A percentile compares a stretch with the other conserved stretches of the same genome.
Conservation (phyloP, 495 filamentous ascomycete species). For the Penicillium lagena region DNA sequence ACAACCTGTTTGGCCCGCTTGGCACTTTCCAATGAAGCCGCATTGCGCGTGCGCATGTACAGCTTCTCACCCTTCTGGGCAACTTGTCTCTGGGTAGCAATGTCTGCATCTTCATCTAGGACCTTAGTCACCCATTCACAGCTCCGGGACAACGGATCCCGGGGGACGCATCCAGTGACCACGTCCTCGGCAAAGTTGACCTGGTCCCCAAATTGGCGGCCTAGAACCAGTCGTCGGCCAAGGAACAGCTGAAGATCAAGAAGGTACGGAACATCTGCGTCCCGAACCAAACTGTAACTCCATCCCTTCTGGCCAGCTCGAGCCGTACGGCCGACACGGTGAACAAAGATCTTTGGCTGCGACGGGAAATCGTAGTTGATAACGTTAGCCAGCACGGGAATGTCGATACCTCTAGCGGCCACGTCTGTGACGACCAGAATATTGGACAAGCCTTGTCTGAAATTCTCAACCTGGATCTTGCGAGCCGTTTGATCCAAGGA, state of each 20-base stretch:
- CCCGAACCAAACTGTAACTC: slow-evolving; percentile 86
- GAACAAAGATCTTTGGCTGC: slow-evolving; percentile 93
- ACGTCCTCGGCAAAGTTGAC: slow-evolving; percentile 75
- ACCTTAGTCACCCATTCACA: slow-evolving; percentile 76
- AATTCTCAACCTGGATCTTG: slow-evolving; percentile 82
- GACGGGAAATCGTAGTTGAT: slow-evolving; percentile 99
- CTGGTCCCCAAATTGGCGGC: slow-evolving; percentile 41
- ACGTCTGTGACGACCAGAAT: slow-evolving; percentile 98
- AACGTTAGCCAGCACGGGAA: slow-evolving; percentile 90
- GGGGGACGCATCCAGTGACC: slow-evolving; percentile 63
- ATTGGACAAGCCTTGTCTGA: slow-evolving; percentile 74
- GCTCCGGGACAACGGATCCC: slow-evolving; percentile 63
- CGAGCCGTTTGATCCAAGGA: slow-evolving; percentile 88
- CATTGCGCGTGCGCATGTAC: slow-evolving; percentile 81
- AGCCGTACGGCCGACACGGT: slow-evolving; percentile 92
- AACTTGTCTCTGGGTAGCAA: slow-evolving; percentile 61
- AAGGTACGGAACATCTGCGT: slow-evolving; percentile 82
- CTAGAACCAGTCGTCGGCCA: slow-evolving; percentile 68
- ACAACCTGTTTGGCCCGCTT: slow-evolving; percentile 75
- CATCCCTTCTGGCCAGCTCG: slow-evolving; percentile 87
- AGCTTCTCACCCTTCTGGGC: slow-evolving; percentile 86
- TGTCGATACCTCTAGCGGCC: slow-evolving; percentile 95
- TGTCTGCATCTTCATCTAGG: slow-evolving; percentile 66
- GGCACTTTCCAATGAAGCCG: slow-evolving; percentile 79
- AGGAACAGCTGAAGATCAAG: slow-evolving; percentile 95